phyloP scores from a whole-genome alignment of 2,329 filamentous ascomycete species.

The Colletotrichum viniferum region DNA sequence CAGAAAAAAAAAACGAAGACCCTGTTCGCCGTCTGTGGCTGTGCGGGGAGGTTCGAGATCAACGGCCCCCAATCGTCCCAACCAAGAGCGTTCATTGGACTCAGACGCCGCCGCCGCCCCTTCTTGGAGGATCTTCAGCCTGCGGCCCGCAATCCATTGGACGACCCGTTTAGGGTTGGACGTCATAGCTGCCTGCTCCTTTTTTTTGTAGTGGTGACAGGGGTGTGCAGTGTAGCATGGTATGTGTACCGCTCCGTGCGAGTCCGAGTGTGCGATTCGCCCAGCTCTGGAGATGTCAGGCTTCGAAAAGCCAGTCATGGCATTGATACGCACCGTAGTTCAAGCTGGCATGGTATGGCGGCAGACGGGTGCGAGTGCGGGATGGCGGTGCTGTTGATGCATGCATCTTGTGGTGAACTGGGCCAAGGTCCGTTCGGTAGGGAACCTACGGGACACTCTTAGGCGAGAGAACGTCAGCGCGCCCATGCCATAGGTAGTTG shows the following conservation, averaged over 20 bases:
- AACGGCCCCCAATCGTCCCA: conserved; percentile 4
- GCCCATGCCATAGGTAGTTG: background rate
- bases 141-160: conserved; percentile 4
- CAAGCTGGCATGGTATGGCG: background rate
- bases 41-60: conserved; percentile 5
- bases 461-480: background rate
- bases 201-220: background rate
- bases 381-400: background rate
- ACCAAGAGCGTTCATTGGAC: background rate
- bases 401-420: background rate
- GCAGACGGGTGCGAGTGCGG: background rate
- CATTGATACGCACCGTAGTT: background rate
- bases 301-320: background rate
- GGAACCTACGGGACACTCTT: background rate
- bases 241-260: background rate
- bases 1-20: background rate
- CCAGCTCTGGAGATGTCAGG: background rate
- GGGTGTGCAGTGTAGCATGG: background rate
- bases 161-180: background rate
- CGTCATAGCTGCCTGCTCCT: conserved; percentile 2
- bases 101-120: background rate
- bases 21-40: conserved; percentile 2
- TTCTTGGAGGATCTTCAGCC: background rate
- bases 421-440: background rate
- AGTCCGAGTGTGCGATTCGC: background rate